Conservation (phyloP, 148 eudicot species). For the Polygonum maritimum region DNA sequence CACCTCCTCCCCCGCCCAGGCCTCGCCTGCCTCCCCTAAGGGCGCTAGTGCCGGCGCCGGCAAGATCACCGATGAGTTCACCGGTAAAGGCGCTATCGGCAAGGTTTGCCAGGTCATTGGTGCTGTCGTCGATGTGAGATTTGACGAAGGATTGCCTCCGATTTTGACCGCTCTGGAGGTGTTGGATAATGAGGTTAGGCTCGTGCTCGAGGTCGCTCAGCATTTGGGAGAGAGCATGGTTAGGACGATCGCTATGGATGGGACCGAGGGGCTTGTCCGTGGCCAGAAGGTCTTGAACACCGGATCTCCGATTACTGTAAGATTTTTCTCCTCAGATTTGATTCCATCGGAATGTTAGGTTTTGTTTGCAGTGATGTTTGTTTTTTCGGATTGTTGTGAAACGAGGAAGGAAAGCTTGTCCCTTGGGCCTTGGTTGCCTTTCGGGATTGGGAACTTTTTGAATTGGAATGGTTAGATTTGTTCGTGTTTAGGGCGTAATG, state of each 20-base stretch:
- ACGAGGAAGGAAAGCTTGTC: too few relatives aligned
- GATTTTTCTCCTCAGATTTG: slow-evolving; percentile 6
- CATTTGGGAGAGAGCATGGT: slow-evolving; percentile 92
- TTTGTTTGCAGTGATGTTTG: background rate
- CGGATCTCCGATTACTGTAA: slow-evolving; percentile 90
- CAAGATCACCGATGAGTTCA: slow-evolving; percentile 73
- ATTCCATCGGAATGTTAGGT: background rate
- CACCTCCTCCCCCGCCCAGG: slow-evolving; percentile 32
- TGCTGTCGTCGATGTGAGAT: slow-evolving; percentile 90
- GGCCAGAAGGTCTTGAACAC: slow-evolving; percentile 88
- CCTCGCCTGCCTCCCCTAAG: slow-evolving; percentile 15
- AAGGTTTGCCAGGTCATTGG: slow-evolving; percentile 94
- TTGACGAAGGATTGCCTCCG: slow-evolving; percentile 73
- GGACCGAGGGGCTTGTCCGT: slow-evolving; percentile 87
- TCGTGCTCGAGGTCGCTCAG: slow-evolving; percentile 91
- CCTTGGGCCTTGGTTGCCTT: too few relatives aligned
- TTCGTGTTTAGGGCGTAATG: background rate
- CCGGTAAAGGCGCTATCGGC: slow-evolving; percentile 64
- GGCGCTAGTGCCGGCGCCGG: slow-evolving; percentile 16
- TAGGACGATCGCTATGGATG: slow-evolving; percentile 97
- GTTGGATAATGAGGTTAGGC: slow-evolving; percentile 58
- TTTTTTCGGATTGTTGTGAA: too few relatives aligned
- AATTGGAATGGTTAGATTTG: background rate
- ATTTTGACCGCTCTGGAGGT: slow-evolving; percentile 90
- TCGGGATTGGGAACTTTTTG: too few relatives aligned